Conservation (phyloP, 495 filamentous ascomycete species). For the Hypoxylon lenormandii region DNA sequence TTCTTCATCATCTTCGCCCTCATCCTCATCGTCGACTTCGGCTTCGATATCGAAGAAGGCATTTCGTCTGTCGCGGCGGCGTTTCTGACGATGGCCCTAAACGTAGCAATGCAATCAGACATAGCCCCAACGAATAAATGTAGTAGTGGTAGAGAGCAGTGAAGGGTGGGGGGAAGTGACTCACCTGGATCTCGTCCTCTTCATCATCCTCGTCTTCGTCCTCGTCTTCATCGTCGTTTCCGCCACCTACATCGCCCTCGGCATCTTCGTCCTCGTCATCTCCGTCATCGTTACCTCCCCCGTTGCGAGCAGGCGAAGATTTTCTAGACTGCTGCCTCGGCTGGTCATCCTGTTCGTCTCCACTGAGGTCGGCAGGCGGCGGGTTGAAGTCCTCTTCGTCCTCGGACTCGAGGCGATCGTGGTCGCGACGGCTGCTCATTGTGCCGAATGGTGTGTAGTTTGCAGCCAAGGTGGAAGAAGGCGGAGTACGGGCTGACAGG, state of each 20-base stretch:
- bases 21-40: constrained; percentile 95
- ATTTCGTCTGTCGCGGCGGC: constrained; percentile 75
- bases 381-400: constrained; percentile 89
- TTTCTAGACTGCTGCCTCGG: constrained; percentile 42
- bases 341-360: constrained; percentile 66
- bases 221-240: constrained; percentile 59
- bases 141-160: neutral
- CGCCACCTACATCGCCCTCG: constrained; percentile 63
- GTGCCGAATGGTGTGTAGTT: constrained; percentile 51
- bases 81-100: constrained; percentile 82
- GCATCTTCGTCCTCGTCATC: constrained; percentile 64
- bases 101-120: constrained; percentile 27
- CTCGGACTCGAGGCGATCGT: constrained; percentile 68
- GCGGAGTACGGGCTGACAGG: constrained; percentile 1
- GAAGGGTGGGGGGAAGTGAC: constrained; percentile 25
- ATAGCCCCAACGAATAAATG: constrained; percentile 13
- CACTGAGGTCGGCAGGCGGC: constrained; percentile 72
- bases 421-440: constrained; percentile 56
- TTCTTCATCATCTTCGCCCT: constrained; percentile 85
- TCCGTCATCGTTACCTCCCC: constrained; percentile 59
- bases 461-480: neutral
- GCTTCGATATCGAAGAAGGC: constrained; percentile 95
- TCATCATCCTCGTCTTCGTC: constrained; percentile 68
- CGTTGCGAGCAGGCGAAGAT: constrained; percentile 40
- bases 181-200: constrained; percentile 68